Evolutionary conservation across 2,329 filamentous ascomycete genomes (phyloP).

Genomic region (Talaromyces sp.): DNA sequence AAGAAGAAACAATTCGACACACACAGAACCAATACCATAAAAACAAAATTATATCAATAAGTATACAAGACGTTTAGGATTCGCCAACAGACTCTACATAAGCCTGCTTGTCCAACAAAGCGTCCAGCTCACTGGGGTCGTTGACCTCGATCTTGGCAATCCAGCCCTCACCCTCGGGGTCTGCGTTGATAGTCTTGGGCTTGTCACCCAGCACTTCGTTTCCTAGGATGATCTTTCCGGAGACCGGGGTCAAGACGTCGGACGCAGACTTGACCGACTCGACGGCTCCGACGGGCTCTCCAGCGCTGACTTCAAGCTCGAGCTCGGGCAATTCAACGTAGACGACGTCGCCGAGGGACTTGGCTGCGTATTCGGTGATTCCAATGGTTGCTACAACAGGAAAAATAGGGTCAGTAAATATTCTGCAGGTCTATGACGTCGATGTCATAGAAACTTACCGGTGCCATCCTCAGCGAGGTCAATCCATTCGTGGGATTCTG

Average conservation of each 20-base stretch:
- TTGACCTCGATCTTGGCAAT: constrained; percentile 79
- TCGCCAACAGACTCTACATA: constrained; percentile 70
- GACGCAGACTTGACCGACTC: constrained; percentile 99
- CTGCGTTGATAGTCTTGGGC: constrained; percentile 81
- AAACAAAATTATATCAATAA: not conserved
- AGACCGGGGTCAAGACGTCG: constrained; percentile 87
- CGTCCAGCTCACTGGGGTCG: constrained; percentile 66
- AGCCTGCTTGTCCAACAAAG: constrained; percentile 68
- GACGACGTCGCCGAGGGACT: constrained; percentile 91
- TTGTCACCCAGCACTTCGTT: constrained; percentile 77
- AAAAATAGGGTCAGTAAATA: not conserved
- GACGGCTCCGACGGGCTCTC: constrained; percentile 86
- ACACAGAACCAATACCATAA: not conserved
- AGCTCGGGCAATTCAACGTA: constrained; percentile 86
- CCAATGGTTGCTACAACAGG: constrained; percentile 58
- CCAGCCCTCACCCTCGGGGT: constrained; percentile 88
- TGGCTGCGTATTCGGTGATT: constrained; percentile 86
- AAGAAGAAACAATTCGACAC: not conserved
- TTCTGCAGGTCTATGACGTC: not conserved
- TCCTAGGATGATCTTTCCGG: constrained; percentile 67
- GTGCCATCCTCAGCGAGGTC: constrained; percentile 77
- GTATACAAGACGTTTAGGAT: constrained; percentile 24
- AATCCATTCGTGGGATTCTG: constrained; percentile 97
- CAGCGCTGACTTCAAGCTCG: constrained; percentile 63
- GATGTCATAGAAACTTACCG: constrained; percentile 44